Evolutionary conservation across 306 rosid species (phyloP), one percentile per base, ranked within the genome.

Genomic region (Cucurbita argyrosperma): DNA sequence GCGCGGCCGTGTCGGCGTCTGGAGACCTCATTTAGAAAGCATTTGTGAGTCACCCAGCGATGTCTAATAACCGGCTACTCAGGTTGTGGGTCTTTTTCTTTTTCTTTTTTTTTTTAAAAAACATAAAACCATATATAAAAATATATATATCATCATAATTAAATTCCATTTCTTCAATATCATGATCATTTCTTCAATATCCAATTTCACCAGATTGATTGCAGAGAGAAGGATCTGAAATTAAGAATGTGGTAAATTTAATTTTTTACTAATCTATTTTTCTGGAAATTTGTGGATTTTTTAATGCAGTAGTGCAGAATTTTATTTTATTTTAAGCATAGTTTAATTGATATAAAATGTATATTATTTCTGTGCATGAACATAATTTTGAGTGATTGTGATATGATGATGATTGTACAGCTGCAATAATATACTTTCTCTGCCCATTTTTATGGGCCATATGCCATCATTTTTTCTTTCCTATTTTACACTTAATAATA

Each of bases 1-100:
- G 79, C 85, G 94, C 78, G 94, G 96, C 13, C 97, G 98, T n/a
- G 90, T 89, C 42, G 94, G 90, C 1, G 94, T 87, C 2, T 90
- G 98, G 98, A 85, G 96, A 61, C 98, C 98, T 74, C 97, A 85
- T 75, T 80, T 93, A 43, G 89, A 89, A 59, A 90, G 96, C 83
- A 93, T 93, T 75, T 83, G 87, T 37, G 98, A 93, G 42, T 68
- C 74, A 4, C 74, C 74, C 10, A 45, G 39, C 12, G 38, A 19
- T 66, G 4, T 66, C 72, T 43, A 66, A 26, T 1, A 10, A 43
- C n/a, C 52, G 37, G 52, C 71, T 65, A 19, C 16, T 43, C 71
- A 66, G 72, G 72, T 66, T 45, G 53, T 66, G 53, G 38, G 54
- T 66, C 12, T 26, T 58, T 26, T 9, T 19, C 8, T 1, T 21